Evolutionary conservation across 352 stramenopile species (phyloP).

Genomic region (Phytopythium aichiense): DNA sequence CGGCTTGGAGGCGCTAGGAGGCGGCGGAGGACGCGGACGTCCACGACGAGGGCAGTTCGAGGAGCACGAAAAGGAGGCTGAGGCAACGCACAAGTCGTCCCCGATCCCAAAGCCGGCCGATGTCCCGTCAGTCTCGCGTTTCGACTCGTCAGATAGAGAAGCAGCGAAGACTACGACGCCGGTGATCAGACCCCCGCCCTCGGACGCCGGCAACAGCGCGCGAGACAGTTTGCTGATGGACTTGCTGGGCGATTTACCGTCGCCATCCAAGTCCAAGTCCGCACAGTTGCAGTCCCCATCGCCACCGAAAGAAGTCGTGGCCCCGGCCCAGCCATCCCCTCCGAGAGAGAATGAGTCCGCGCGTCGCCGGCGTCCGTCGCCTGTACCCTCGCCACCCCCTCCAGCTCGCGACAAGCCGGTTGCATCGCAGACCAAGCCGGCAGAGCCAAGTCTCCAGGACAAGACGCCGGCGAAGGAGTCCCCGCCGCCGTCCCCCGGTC

Average conservation of each 20-base stretch:
- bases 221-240: constrained; percentile 55
- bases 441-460: neutral
- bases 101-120: constrained; percentile 3
- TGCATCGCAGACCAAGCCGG: neutral
- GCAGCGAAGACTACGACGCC: neutral
- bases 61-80: neutral
- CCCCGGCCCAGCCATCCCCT: constrained; percentile 7
- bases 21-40: neutral
- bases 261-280: constrained; percentile 14
- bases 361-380: neutral
- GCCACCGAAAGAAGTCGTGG: neutral
- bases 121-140: neutral
- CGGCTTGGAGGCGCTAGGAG: neutral
- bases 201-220: constrained; percentile 21
- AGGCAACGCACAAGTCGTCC: neutral
- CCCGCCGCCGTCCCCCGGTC: constrained; percentile 19
- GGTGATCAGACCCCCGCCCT: neutral
- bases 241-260: constrained; percentile 30
- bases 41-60: neutral
- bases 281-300: neutral
- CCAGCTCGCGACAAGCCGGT: constrained; percentile 4
- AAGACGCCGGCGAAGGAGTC: neutral
- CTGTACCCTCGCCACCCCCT: constrained; percentile 9
- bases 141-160: neutral
- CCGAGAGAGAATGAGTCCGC: neutral